phyloP scores from a whole-genome alignment of 2,329 filamentous ascomycete species.

The Metarhizium anisopliae region DNA sequence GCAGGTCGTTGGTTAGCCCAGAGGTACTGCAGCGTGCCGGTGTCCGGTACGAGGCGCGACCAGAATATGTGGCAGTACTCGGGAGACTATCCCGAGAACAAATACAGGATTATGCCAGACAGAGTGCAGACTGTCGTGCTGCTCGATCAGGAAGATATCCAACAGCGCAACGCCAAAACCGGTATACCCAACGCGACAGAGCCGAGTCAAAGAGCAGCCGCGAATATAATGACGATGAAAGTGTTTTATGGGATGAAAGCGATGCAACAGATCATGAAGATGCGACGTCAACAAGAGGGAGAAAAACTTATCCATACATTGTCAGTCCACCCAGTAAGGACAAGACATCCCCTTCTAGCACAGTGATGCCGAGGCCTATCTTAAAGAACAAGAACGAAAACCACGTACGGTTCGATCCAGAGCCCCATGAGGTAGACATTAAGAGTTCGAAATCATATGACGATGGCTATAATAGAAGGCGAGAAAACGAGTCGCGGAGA shows the following conservation, averaged over 20 bases:
- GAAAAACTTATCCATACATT: constrained; percentile 26
- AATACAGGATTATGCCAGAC: constrained; percentile 41
- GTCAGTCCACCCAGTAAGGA: constrained; percentile 25
- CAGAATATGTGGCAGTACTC: constrained; percentile 50
- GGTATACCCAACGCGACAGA: constrained; percentile 10
- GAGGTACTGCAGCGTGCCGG: constrained; percentile 45
- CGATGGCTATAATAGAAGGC: constrained; percentile 21
- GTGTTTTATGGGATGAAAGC: constrained; percentile 20
- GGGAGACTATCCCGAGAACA: constrained; percentile 44
- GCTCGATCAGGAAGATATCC: constrained; percentile 19
- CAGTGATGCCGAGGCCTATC: constrained; percentile 44
- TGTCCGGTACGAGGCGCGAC: constrained; percentile 49
- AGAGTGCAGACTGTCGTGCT: constrained; percentile 37
- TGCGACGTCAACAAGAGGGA: constrained; percentile 20
- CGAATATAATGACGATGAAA: constrained; percentile 22
- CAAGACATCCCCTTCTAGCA: constrained; percentile 25
- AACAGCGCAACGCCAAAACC: constrained; percentile 7
- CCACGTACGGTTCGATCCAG: constrained; percentile 43
- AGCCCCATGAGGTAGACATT: constrained; percentile 35
- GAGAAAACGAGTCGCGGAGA: constrained; percentile 12
- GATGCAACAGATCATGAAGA: constrained; percentile 25
- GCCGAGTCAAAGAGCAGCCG: constrained; percentile 25
- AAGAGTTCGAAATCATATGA: constrained; percentile 19
- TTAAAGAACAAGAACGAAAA: constrained; percentile 52
- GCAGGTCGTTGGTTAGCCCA: constrained; percentile 41